Base-by-base conservation (phyloP, 192 early-diverging fungal genomes). In the Mortierella alpina region DNA sequence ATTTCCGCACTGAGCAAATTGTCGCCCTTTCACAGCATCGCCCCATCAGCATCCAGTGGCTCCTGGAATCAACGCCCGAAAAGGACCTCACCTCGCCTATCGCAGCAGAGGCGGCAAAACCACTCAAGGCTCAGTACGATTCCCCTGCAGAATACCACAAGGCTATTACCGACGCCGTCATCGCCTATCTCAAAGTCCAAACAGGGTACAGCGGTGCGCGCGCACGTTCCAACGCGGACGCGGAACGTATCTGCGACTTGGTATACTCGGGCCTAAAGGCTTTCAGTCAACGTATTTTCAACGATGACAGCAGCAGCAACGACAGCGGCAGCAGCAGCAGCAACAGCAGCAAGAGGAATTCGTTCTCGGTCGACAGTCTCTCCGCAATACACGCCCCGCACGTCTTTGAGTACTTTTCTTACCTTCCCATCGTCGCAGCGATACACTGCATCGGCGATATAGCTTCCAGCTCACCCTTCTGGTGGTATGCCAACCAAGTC, bases 381-480 rank as follows among this genome's bases (percentile, higher is more conserved):
- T 40, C 56, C 22, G 41, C 23, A 58, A 31, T 11, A 12, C 41
- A 45, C 7, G 59, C 59, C 12, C 14, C 59, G 41, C 59, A 61
- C 42, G 42, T 61, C 45, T 23, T 61, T 41, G 59, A 61, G 42
- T 61, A 61, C 42, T 61, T 61, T 45, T 42, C 59, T 15, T 61
- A 61, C 59, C 59, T 61, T 41, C 59, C 59, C 59, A 61, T 61
- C 42, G 59, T 61, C n/a, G 59, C 59, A 18, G 59, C 59, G 18
- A 44, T 44, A 18, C 59, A 61, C 18, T 39, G 12, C 42, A 41
- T 61, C 7, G 59, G 39, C 39, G 59, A 61, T 44, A 61, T 41
- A n/a, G 59, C 59, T 45, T n/a, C 59, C 18, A 61, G 59, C 18
- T 61, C 59, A 45, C 59, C 59, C 39, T 61, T 61, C 59, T 61